Base-by-base conservation (phyloP, 768 basidiomycete genomes). In the Inosperma sp. region DNA sequence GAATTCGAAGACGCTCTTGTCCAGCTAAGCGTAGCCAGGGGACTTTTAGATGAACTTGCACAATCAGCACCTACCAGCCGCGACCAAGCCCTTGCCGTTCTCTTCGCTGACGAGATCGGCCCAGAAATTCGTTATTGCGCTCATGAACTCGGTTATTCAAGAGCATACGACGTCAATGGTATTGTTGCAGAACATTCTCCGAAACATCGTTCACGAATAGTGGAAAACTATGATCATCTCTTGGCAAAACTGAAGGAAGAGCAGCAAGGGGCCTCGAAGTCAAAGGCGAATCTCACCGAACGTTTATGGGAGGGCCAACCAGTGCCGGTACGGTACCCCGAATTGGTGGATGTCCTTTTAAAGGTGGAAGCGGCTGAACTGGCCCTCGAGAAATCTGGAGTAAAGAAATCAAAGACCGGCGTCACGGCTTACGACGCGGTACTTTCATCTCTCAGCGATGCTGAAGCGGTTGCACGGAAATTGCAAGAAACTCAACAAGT, bases 61-160 rank as follows among this genome's bases (percentile, higher is more conserved):
- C 68, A 67, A 8, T 62, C 72, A 3, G 87, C 88, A 0, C 64
- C 65, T n/a, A 86, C 84, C 13, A 89, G 86, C 60, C 75, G 84
- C 29, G 91, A 93, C 42, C 91, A 94, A 67, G 95, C 94, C 1
- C 77, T 97, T 7, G 88, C 91, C 4, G 79, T 81, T 7, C 75
- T 89, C 25, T 88, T 90, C 61, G 78, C 85, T 5, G 94, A 98
- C 62, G 86, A 88, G 59, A 81, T 95, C 47, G 84, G 88, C 19
- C 93, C 95, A 0, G 84, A 96, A 65, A 92, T 98, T 48, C 76
- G 95, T 37, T 86, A 93, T 68, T 92, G 87, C 58, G 93, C 94
- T 0, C 95, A 97, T 60, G 85, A 92, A 60, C 73, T 94, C 12
- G 89, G 92, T 1, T 74, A 82, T 46, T 73, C 73, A 35, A 85